Evolutionary conservation across 2,329 filamentous ascomycete species (phyloP).

Genomic region (Cladosporium colombiae): DNA sequence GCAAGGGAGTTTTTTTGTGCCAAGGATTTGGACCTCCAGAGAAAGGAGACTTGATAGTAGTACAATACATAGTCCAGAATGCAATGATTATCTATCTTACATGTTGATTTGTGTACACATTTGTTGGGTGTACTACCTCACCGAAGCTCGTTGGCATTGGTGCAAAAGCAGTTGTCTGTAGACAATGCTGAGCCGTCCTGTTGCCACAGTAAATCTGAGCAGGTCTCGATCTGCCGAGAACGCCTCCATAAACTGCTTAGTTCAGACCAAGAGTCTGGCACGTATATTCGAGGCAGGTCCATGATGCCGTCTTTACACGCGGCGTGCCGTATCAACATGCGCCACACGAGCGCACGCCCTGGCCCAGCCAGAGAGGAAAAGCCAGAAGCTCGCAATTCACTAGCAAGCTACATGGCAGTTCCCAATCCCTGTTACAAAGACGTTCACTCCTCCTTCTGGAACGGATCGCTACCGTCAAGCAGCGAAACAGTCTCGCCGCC

Average conservation of each 20-base stretch:
- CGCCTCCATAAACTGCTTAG: background rate
- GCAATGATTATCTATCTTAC: conserved; percentile 12
- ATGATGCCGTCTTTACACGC: background rate
- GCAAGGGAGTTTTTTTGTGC: conserved; percentile 15
- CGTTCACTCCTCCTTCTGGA: conserved; percentile 12
- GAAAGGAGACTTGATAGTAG: conserved; percentile 4
- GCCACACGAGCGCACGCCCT: background rate
- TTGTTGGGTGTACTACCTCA: background rate
- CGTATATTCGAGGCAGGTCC: background rate
- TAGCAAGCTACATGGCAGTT: background rate
- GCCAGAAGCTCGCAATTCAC: background rate
- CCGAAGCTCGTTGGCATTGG: background rate
- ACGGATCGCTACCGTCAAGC: conserved; percentile 56
- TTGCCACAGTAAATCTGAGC: background rate
- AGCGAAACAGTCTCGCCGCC: conserved; percentile 68
- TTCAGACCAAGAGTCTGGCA: background rate
- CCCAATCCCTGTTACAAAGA: background rate
- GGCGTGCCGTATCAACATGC: background rate
- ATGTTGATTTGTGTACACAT: conserved; percentile 2
- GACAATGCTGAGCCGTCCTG: background rate
- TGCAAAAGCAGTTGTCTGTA: background rate
- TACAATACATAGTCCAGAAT: conserved; percentile 9
- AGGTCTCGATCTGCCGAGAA: background rate
- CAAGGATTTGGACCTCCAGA: conserved; percentile 6
- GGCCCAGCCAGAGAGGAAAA: background rate